Conservation (phyloP, 2,329 filamentous ascomycete genomes). For the Botryotinia narcissicola region DNA sequence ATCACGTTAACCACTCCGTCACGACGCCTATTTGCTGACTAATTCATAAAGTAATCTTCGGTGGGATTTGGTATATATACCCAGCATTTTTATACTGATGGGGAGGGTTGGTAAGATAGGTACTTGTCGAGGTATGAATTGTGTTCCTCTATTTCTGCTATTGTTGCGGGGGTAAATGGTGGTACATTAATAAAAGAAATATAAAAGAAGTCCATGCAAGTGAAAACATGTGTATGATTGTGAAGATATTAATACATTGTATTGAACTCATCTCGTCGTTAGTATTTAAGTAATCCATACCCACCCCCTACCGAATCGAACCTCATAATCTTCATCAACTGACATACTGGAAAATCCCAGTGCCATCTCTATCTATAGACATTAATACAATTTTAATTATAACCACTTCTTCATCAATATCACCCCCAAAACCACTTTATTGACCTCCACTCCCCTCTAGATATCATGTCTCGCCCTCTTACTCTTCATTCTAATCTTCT, state of each 20-base stretch:
- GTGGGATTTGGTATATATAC: not conserved
- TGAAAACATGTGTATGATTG: not conserved
- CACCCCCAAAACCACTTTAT: not conserved
- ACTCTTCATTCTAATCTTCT: conserved; percentile 47
- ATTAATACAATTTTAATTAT: not conserved
- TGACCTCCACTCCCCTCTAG: not conserved
- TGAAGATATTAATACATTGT: not conserved
- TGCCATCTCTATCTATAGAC: not conserved
- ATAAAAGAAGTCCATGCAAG: not conserved
- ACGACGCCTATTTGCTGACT: conserved; percentile 3
- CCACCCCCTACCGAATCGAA: not conserved
- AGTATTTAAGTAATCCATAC: not conserved
- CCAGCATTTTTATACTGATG: not conserved
- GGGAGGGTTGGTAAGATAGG: not conserved
- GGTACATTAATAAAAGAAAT: not conserved
- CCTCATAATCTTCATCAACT: not conserved
- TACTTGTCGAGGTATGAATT: not conserved
- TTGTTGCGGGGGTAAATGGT: not conserved
- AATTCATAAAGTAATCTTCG: not conserved
- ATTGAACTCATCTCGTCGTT: not conserved
- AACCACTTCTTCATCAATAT: not conserved
- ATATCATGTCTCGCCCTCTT: conserved; percentile 18
- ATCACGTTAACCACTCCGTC: conserved; percentile 11
- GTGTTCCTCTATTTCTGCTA: not conserved
- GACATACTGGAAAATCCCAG: not conserved